Conservation (phyloP, 1,284 basidiomycete genomes). For the Apiotrichum domesticum region DNA sequence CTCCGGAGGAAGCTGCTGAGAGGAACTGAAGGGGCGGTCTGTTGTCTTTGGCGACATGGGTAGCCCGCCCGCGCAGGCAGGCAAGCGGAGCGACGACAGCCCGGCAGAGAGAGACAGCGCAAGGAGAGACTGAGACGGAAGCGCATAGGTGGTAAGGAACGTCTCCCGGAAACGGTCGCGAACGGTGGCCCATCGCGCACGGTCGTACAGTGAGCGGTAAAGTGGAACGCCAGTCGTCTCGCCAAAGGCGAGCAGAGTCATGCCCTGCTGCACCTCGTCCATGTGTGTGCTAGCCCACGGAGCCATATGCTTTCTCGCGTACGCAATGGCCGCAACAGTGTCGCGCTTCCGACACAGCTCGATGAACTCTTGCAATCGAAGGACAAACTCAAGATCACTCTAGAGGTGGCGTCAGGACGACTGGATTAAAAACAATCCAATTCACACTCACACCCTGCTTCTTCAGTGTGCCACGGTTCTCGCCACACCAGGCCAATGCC, state of each 20-base stretch:
- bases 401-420: conserved; percentile 34
- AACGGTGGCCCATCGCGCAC: conserved; percentile 65
- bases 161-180: conserved; percentile 72
- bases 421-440: too few relatives aligned
- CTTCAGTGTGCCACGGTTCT: conserved; percentile 85
- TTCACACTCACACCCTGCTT: conserved; percentile 68
- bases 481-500: conserved; percentile 90
- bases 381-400: conserved; percentile 92
- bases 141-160: conserved; percentile 74
- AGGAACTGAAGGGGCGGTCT: conserved; percentile 26
- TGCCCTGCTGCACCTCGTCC: conserved; percentile 66
- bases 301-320: conserved; percentile 73
- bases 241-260: conserved; percentile 66
- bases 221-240: conserved; percentile 38
- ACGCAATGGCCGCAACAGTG: conserved; percentile 70
- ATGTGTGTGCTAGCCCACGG: conserved; percentile 76
- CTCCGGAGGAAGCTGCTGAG: conserved; percentile 13
- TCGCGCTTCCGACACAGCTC: conserved; percentile 73
- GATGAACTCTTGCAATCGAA: conserved; percentile 93
- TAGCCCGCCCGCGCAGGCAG: conserved; percentile 54
- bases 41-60: not conserved
- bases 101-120: conserved; percentile 83
- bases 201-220: conserved; percentile 65
- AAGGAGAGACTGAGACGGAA: conserved; percentile 78
- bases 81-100: conserved; percentile 76